Evolutionary conservation across 2,329 filamentous ascomycete species (phyloP), one percentile per base, ranked within the genome.

Genomic region (Xylaria hypoxylon): DNA sequence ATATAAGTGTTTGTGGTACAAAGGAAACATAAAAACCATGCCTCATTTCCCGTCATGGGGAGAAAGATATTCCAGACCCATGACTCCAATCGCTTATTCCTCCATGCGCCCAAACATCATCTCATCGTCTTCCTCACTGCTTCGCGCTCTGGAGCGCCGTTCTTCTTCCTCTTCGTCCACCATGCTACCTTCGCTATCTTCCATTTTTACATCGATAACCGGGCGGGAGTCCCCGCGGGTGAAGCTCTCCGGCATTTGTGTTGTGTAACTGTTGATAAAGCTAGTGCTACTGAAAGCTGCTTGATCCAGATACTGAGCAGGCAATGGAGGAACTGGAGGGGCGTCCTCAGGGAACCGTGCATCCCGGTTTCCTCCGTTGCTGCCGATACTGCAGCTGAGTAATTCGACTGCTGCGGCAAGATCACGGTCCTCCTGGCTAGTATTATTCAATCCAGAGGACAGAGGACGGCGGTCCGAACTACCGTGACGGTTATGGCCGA

Each of bases 21-120:
- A 84, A 85, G 78, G 79, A 82, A 80, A 85, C 70, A 79, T 76
- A 72, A 79, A 72, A 78, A 73, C 69, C 76, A 74, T 77, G 74
- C 74, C 73, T 77, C 74, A 76, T 77, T 72, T 73, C 72, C 65
- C 66, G 57, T 71, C 66, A 57, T 62, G 52, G 63, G 13, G 68
- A 53, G 31, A 64, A 56, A 53, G 62, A 62, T 24, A 38, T 57
- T 44, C 71, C 62, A 60, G 61, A 70, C 70, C 69, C 44, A 50
- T 50, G 56, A 58, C 56, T 50, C 57, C 38, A 62, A 17, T 62
- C 45, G 69, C 70, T 81, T 85, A 96, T 80, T 97, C 93, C 81
- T 99, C 96, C 95, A 98, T 98, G 72, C 89, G 89, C 64, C 94
- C 94, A 83, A 99, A 99, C 74, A 98, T 92, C 76, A 94, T 94